Evolutionary conservation across 2,329 filamentous ascomycete genomes (phyloP).

Genomic region (Thelonectria rubi): DNA sequence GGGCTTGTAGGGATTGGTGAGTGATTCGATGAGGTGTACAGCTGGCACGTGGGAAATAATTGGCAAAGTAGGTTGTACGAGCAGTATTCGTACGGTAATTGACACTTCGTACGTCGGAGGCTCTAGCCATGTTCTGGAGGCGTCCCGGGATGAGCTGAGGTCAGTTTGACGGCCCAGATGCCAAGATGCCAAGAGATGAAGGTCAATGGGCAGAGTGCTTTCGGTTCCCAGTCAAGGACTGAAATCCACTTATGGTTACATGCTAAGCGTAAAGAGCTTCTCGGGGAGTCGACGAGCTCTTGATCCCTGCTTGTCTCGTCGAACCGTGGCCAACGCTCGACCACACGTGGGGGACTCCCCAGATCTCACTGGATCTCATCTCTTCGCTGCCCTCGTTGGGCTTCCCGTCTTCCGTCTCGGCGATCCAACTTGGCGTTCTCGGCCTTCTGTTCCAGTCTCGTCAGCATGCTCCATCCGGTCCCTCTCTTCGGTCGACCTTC

Average conservation of each 20-base stretch:
- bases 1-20: neutral
- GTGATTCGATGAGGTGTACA: neutral
- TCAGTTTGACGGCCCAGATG: neutral
- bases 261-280: neutral
- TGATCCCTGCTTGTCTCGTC: neutral
- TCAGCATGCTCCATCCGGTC: neutral
- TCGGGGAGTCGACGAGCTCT: slow-evolving; percentile 2
- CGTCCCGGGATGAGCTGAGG: neutral
- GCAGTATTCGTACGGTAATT: neutral
- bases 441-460: neutral
- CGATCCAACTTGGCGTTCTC: slow-evolving; percentile 9
- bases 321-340: slow-evolving; percentile 5
- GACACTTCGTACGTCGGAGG: neutral
- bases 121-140: neutral
- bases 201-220: neutral
- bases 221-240: slow-evolving; percentile 14
- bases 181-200: neutral
- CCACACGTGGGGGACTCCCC: slow-evolving; percentile 8
- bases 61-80: neutral
- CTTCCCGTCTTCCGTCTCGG: slow-evolving; percentile 18
- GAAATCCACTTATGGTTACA: neutral
- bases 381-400: neutral
- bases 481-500: neutral
- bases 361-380: slow-evolving; percentile 5
- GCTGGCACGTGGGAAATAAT: neutral